These are phyloP conservation scores for Globisporangium heterothallicum DNA, from an alignment of 352 stramenopile species.

Conservation along the genomic window DNA sequence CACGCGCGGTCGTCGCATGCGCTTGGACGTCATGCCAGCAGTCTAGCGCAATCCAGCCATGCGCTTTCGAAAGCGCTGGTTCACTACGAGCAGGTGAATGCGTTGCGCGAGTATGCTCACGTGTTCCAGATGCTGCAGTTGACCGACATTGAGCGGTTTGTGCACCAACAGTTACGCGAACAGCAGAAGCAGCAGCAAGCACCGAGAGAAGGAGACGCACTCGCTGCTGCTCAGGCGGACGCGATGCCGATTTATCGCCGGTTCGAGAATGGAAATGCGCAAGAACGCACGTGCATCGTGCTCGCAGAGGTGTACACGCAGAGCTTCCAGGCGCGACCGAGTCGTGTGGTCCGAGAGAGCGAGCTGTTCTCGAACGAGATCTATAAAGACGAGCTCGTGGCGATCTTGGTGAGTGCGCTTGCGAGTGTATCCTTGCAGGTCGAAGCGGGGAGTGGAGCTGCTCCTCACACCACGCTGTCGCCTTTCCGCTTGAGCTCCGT, in stretches of 20 bases:
- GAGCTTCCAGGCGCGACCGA: conserved; percentile 1
- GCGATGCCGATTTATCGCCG: conserved; percentile 29
- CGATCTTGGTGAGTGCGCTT: conserved; percentile 40
- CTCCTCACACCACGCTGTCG: too few relatives aligned
- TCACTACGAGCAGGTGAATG: conserved; percentile 29
- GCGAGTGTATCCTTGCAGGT: conserved; percentile 26
- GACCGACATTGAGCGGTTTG: conserved; percentile 18
- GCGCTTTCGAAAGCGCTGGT: conserved; percentile 25
- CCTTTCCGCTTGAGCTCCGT: conserved; percentile 9
- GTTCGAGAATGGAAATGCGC: conserved; percentile 37
- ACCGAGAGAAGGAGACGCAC: not conserved
- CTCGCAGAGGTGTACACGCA: conserved; percentile 24
- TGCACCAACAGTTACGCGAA: conserved; percentile 6
- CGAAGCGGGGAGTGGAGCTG: not conserved
- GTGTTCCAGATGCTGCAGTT: conserved; percentile 26
- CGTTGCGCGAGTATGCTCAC: conserved; percentile 35
- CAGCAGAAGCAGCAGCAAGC: conserved; percentile 4
- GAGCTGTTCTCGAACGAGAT: conserved; percentile 53
- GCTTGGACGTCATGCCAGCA: not conserved
- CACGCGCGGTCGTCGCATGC: conserved; percentile 9
- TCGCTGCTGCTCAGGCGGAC: not conserved
- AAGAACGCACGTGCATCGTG: conserved; percentile 30
- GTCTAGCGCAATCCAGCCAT: too few relatives aligned
- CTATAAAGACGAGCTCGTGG: conserved; percentile 49
- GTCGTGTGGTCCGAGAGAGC: conserved; percentile 13